Evolutionary conservation across 805 yeast genomes (phyloP).

Genomic region (Suhomyces prunicola): DNA sequence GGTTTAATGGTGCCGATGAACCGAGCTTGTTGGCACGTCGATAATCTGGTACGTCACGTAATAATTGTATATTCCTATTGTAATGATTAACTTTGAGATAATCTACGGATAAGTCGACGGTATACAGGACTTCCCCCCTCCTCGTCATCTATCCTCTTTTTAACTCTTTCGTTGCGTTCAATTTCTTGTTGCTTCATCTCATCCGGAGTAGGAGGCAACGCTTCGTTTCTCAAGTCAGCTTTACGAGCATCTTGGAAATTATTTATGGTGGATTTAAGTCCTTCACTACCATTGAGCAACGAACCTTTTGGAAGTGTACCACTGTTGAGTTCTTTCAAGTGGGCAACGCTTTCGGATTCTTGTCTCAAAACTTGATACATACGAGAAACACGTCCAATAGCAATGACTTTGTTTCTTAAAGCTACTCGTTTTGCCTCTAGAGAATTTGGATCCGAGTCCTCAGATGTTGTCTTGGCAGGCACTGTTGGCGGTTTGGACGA

Average conservation of each 20-base stretch:
- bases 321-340: conserved; percentile 66
- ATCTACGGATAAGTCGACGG: conserved; percentile 36
- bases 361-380: conserved; percentile 87
- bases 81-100: conserved; percentile 17
- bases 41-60: background rate
- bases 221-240: conserved; percentile 82
- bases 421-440: conserved; percentile 45
- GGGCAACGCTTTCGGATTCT: conserved; percentile 82
- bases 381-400: conserved; percentile 93
- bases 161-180: conserved; percentile 44
- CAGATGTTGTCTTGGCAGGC: conserved; percentile 1
- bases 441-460: background rate
- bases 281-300: conserved; percentile 77
- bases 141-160: conserved; percentile 30
- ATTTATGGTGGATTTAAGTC: conserved; percentile 62
- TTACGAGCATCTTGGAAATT: conserved; percentile 80
- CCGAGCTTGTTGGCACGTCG: no score
- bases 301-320: conserved; percentile 87
- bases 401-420: conserved; percentile 81
- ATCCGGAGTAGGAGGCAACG: conserved; percentile 76
- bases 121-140: conserved; percentile 34
- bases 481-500: conserved; percentile 5
- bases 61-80: background rate
- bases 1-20: no score
- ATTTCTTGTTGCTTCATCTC: conserved; percentile 47